Evolutionary conservation across 495 filamentous ascomycete genomes (phyloP), one percentile per base, ranked within the genome.

Genomic region (Tetracladium marchalianum): DNA sequence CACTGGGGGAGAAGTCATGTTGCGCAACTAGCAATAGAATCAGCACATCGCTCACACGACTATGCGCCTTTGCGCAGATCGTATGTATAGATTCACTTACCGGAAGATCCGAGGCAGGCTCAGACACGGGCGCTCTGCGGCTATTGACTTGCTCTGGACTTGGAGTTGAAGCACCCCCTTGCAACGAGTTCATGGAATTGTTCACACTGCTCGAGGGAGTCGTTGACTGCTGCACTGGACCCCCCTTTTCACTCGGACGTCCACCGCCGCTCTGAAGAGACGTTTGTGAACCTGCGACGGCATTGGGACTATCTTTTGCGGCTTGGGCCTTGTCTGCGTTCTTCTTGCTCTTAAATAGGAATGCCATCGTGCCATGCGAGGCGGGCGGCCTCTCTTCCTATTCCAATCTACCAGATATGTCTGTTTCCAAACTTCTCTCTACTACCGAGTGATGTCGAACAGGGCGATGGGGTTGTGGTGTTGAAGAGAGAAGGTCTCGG

Each of bases 301-400:
- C 54, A 22, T 48, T 51, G 1, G 47, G 13, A 18, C 39, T 41
- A 35, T 60, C 57, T 18, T 43, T 53, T 31, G 44, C 22, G 27
- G 39, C 35, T 15, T 56, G 53, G 34, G 41, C 46, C 27, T 60
- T 60, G 11, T 60, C 53, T 37, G 77, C 75, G 49, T 77, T 68
- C 63, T 83, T 83, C 62, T 81, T 82, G 42, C 75, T 78, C 63
- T 81, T 81, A 69, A 84, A 84, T 49, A 85, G 71, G 62, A 84
- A 85, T 46, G 79, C 78, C 81, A 85, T 85, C 60, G 60, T 65
- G 65, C 60, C 52, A 53, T 50, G 35, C 57, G 54, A 33, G 56
- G 49, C 58, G 35, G 53, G 38, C 53, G 38, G 43, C 44, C 41
- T 38, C 38, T 10, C 33, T 37, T 52, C 10, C 46, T 56, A 57